phyloP scores from a whole-genome alignment of 176 grass and related monocot genomes.

The Eragrostis nindensis region DNA sequence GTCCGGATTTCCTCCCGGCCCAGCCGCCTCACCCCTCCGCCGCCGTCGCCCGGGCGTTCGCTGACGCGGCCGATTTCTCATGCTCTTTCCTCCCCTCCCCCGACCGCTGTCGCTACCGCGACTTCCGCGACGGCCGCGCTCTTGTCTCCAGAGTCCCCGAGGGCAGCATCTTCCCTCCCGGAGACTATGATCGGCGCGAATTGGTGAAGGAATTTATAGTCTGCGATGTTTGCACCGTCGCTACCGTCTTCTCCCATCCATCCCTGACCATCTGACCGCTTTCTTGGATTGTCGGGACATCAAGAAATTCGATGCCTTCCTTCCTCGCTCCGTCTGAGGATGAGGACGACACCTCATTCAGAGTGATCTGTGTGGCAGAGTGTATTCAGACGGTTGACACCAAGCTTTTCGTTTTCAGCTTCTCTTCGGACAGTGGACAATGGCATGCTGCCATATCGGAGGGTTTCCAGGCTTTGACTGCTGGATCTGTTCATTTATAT shows the following conservation, averaged over 20 bases:
- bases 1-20: neutral
- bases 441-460: conserved; percentile 6
- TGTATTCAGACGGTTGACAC: neutral
- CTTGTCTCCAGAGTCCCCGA: neutral
- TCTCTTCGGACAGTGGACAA: neutral
- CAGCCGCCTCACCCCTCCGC: conserved; percentile 22
- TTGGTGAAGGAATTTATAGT: neutral
- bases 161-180: neutral
- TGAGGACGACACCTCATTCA: neutral
- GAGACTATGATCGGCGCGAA: neutral
- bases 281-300: neutral
- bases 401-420: neutral
- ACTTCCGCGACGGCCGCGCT: neutral
- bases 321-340: neutral
- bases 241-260: neutral
- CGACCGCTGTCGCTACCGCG: neutral
- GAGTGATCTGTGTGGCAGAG: conserved; percentile 16
- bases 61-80: neutral
- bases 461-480: neutral
- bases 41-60: neutral
- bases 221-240: conserved; percentile 16
- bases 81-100: neutral
- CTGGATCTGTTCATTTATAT: too few species aligned
- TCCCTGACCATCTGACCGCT: neutral
- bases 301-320: neutral